Base-by-base conservation (phyloP, 441 rosid genomes). In the Eruca vesicaria region DNA sequence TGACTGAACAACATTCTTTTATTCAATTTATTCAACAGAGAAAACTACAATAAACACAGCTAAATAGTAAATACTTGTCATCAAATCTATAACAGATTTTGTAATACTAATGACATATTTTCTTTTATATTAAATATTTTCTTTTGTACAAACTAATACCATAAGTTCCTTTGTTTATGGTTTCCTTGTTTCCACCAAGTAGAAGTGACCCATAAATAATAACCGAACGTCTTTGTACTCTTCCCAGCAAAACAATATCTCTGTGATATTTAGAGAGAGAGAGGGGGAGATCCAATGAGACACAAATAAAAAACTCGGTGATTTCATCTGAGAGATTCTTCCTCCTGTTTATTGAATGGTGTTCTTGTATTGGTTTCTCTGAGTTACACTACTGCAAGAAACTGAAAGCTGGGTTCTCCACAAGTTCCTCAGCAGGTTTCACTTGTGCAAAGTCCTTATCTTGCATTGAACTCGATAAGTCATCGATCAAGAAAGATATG, bases 401-500 rank as follows among this genome's bases (percentile, higher is more conserved):
- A 75, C 84, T 73, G 78, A 97, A 94, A 88, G 94, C 93, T 29
- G 94, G 92, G 81, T 88, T 89, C 81, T 82, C 94, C 48, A 82
- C 33, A 63, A 97, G 97, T 69, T 89, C 97, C 82, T 91, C 97
- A 3, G 98, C 98, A 7, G 98, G 89, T 78, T 84, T 82, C 65
- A 94, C 97, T 38, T 87, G 94, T 23, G 84, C 75, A 71, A 94
- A 97, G 78, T 97, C 99, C 83, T 83, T 96, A 84, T 86, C 97
- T 88, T 88, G 90, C 78, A 96, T 76, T 38, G 97, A 79, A 82
- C 82, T 87, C 0, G 97, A 86, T 36, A 96, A 89, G 69, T 96
- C 98, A 20, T 94, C 98, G 3, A 90, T 87, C 16, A 97, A 90
- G 87, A 92, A 91, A 28, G 98, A 97, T 57, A 97, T 91, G 85